Percentiles rank a stretch among this genome's conserved stretches.
These are phyloP conservation scores for Syzygium oleosum DNA, from an alignment of 345 rosid species.

Conservation along the genomic window DNA sequence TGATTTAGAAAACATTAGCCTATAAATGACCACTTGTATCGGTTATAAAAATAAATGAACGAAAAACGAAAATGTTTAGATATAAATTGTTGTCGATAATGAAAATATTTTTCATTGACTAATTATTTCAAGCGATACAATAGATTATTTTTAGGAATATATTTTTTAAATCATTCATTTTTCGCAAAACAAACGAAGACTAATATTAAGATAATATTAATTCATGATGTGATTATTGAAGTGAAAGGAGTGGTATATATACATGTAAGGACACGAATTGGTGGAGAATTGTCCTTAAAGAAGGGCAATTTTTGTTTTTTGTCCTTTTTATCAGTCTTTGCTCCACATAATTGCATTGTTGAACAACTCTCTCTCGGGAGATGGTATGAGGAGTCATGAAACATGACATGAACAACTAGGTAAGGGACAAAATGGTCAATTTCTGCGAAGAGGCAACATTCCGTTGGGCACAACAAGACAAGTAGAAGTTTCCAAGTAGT, in stretches of 20 bases:
- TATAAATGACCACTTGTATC: neutral
- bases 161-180: neutral
- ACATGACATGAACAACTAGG: neutral
- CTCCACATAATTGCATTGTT: neutral
- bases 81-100: neutral
- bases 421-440: neutral
- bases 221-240: neutral
- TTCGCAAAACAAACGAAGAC: neutral
- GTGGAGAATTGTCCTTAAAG: neutral
- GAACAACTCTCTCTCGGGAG: neutral
- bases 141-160: neutral
- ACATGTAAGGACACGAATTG: neutral
- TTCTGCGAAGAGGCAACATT: neutral
- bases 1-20: accelerated
- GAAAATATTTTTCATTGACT: neutral
- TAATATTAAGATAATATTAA: neutral
- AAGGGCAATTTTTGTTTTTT: neutral
- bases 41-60: neutral
- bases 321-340: neutral
- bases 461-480: neutral
- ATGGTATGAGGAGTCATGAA: neutral
- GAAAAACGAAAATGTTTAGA: neutral
- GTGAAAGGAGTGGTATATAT: neutral
- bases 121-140: neutral
- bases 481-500: neutral